A percentile compares a stretch with the other conserved stretches of the same genome.
Conservation (phyloP, 208 protist species). For the Crithidia bombi region DNA sequence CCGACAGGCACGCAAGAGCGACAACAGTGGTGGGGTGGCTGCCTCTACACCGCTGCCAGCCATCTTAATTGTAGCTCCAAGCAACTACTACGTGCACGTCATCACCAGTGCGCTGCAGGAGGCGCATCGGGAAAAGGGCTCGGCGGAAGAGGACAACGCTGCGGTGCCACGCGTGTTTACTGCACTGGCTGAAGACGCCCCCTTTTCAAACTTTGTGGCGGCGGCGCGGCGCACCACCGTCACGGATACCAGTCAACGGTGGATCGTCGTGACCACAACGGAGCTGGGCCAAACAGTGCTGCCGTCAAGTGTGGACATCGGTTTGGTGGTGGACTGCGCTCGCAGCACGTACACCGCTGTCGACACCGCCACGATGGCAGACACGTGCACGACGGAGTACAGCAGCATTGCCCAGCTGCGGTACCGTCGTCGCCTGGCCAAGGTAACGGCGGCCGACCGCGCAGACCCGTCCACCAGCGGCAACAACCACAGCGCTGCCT, state of each 20-base stretch:
- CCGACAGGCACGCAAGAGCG: conserved; percentile 13
- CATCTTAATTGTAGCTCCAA: conserved; percentile 41
- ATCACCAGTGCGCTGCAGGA: conserved; percentile 22
- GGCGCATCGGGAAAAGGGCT: not conserved
- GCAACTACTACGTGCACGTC: conserved; percentile 31
- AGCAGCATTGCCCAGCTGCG: conserved; percentile 58
- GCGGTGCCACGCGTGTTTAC: conserved; percentile 28
- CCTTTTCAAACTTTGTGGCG: conserved; percentile 28
- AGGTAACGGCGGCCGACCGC: conserved; percentile 12
- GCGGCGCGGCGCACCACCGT: conserved; percentile 34
- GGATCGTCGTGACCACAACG: conserved; percentile 63
- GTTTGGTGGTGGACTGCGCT: conserved; percentile 85
- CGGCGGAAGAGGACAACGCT: not conserved
- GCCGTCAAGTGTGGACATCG: conserved; percentile 59
- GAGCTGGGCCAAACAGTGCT: conserved; percentile 73
- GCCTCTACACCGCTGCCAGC: conserved; percentile 11
- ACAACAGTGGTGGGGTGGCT: conserved; percentile 6
- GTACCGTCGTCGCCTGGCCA: conserved; percentile 59
- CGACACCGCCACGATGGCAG: conserved; percentile 46
- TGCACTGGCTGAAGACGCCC: conserved; percentile 29
- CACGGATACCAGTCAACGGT: conserved; percentile 23
- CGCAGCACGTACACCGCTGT: conserved; percentile 50
- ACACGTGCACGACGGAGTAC: conserved; percentile 64
- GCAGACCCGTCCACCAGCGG: not conserved
- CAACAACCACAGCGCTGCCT: not conserved